Evolutionary conservation across 768 basidiomycete genomes (phyloP).

Genomic region (Clathrus columnatus): DNA sequence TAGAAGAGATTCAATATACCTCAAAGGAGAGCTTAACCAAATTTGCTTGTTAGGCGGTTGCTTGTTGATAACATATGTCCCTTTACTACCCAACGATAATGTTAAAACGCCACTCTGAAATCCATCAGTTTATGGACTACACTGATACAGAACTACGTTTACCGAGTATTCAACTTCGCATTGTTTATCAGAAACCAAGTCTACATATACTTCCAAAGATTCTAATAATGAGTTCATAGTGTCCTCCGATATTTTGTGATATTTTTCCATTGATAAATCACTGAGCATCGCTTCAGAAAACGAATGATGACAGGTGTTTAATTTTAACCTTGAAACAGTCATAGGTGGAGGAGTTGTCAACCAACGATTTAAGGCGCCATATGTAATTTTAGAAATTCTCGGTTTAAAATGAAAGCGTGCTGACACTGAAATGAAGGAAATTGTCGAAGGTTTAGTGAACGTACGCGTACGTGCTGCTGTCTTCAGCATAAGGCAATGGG

Average conservation of each 20-base stretch:
- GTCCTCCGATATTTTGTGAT: slow-evolving; percentile 62
- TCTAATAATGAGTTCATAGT: slow-evolving; percentile 75
- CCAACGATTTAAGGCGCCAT: neutral
- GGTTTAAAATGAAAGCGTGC: no score
- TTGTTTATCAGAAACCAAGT: slow-evolving; percentile 40
- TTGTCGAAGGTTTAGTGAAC: no score
- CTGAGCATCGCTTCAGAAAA: slow-evolving; percentile 21
- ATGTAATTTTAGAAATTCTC: no score
- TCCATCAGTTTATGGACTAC: neutral
- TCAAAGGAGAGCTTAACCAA: slow-evolving; percentile 85
- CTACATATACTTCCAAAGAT: slow-evolving; percentile 63
- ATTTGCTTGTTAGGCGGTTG: slow-evolving; percentile 97
- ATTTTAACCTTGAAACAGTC: slow-evolving; percentile 4
- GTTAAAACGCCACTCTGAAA: slow-evolving; percentile 88
- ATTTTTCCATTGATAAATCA: slow-evolving; percentile 51
- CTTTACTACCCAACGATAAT: slow-evolving; percentile 60
- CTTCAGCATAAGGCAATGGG: no score
- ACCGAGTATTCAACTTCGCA: slow-evolving; percentile 90
- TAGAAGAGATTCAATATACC: slow-evolving; percentile 35
- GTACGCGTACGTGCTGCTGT: no score
- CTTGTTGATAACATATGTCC: slow-evolving; percentile 95
- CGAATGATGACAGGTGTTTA: no score
- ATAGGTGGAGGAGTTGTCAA: slow-evolving; percentile 15
- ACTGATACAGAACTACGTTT: slow-evolving; percentile 19
- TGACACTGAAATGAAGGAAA: no score